Evolutionary conservation across 768 basidiomycete species (phyloP).

Genomic region (Pleurotus sapidus): DNA sequence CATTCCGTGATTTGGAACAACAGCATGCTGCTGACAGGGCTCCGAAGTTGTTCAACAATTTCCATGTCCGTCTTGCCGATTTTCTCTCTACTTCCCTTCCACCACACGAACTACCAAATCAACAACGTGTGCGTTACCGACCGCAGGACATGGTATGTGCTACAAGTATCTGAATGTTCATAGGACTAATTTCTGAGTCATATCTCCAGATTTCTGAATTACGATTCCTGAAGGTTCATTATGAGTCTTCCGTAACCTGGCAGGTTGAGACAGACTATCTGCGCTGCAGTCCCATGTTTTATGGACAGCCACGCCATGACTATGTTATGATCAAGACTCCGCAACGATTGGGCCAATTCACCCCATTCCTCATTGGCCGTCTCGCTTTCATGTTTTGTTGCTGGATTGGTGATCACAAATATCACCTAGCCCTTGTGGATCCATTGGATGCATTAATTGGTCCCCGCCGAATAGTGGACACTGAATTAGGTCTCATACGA

Average conservation of each 20-base stretch:
- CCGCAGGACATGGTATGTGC: not conserved
- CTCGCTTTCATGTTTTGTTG: conserved; percentile 20
- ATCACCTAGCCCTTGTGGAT: conserved; percentile 18
- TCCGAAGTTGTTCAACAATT: not conserved
- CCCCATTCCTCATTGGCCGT: conserved; percentile 14
- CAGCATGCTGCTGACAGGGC: not conserved
- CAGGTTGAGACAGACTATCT: conserved; percentile 21
- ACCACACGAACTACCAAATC: not conserved
- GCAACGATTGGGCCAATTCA: not conserved
- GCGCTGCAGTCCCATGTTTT: conserved; percentile 26
- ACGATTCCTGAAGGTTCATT: conserved; percentile 14
- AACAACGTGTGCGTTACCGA: not conserved
- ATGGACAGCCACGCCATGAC: conserved; percentile 21
- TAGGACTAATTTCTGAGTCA: not conserved
- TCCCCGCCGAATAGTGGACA: conserved; percentile 14
- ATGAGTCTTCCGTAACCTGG: conserved; percentile 26
- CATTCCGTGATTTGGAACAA: not conserved
- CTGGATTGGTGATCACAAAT: not conserved
- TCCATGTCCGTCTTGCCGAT: not conserved
- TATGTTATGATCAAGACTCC: conserved; percentile 20
- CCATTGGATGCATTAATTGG: conserved; percentile 15
- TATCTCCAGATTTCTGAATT: not conserved
- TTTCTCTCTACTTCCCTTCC: not conserved
- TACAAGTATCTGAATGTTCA: not conserved
- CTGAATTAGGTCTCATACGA: conserved; percentile 17